Evolutionary conservation across 2,329 filamentous ascomycete species (phyloP).

Genomic region (Bipolaris sorokiniana): DNA sequence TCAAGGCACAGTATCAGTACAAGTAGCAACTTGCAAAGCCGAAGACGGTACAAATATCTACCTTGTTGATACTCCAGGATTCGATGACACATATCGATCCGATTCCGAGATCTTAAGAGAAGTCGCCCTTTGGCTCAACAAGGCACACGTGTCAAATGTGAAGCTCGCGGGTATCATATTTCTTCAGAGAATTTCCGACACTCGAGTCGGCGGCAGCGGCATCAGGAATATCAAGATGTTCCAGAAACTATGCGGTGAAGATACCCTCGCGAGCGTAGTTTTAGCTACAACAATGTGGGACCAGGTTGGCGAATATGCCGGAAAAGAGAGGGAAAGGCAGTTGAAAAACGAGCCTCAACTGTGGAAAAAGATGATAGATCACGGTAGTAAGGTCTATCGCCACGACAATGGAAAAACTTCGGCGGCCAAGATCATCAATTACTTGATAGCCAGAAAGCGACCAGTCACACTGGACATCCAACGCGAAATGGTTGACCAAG

Average conservation of each 20-base stretch:
- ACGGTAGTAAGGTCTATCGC: no score
- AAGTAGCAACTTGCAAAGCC: no score
- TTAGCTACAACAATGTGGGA: not conserved
- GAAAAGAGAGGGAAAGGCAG: not conserved
- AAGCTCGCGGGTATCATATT: slow-evolving; percentile 56
- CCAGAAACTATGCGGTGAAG: not conserved
- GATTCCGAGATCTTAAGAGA: slow-evolving; percentile 55
- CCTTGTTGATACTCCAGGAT: slow-evolving; percentile 58
- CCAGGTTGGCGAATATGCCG: not conserved
- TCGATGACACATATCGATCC: slow-evolving; percentile 53
- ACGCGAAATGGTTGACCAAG: no score
- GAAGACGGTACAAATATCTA: slow-evolving; percentile 1
- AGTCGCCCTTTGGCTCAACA: slow-evolving; percentile 51
- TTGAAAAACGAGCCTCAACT: not conserved
- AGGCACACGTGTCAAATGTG: slow-evolving; percentile 38
- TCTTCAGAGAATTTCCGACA: slow-evolving; percentile 54
- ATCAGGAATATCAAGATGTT: not conserved
- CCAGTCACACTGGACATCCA: no score
- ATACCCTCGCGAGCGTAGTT: not conserved
- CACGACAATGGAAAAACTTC: no score
- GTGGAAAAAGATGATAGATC: no score
- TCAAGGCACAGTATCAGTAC: no score
- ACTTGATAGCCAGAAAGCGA: no score
- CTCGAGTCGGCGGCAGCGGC: not conserved
- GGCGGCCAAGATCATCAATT: no score